Conservation (phyloP, 2,329 filamentous ascomycete genomes). For the Neurospora crassa region DNA sequence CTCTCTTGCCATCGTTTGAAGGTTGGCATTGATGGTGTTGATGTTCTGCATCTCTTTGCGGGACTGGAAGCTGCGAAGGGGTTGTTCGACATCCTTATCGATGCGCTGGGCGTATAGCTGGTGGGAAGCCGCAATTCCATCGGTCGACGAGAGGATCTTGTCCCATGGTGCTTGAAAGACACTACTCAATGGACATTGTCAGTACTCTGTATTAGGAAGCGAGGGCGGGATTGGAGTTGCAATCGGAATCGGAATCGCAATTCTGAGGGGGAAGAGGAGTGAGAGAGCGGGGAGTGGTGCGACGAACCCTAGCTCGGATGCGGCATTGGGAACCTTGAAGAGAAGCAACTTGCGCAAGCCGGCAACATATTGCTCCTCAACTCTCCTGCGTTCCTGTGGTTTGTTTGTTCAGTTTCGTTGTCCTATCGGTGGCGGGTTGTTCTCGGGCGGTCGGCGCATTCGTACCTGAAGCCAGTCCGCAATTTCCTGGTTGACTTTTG, state of each 20-base stretch:
- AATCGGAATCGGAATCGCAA: background rate
- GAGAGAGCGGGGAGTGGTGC: conserved; percentile 3
- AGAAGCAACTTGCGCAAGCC: conserved; percentile 72
- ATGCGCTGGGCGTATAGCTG: conserved; percentile 70
- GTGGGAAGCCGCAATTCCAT: conserved; percentile 76
- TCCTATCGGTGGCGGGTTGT: background rate
- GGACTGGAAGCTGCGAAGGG: conserved; percentile 65
- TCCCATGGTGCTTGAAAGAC: conserved; percentile 88
- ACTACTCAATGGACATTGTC: conserved; percentile 35
- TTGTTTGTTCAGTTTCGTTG: conserved; percentile 11
- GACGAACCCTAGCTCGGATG: conserved; percentile 77
- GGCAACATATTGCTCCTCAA: conserved; percentile 84
- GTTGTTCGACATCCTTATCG: conserved; percentile 78
- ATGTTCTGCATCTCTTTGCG: conserved; percentile 75
- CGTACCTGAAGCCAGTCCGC: conserved; percentile 94
- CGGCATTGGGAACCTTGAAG: conserved; percentile 63
- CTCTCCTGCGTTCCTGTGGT: conserved; percentile 73
- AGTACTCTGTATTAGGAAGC: background rate
- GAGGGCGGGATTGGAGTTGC: background rate
- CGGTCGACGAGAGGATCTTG: conserved; percentile 70
- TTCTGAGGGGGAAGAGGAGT: background rate
- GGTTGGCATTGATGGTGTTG: conserved; percentile 70
- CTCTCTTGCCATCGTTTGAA: conserved; percentile 72
- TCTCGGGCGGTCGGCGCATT: conserved; percentile 9
- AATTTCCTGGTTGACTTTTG: conserved; percentile 78